Conservation (phyloP, 495 filamentous ascomycete species). For the Trichoderma reesei region DNA sequence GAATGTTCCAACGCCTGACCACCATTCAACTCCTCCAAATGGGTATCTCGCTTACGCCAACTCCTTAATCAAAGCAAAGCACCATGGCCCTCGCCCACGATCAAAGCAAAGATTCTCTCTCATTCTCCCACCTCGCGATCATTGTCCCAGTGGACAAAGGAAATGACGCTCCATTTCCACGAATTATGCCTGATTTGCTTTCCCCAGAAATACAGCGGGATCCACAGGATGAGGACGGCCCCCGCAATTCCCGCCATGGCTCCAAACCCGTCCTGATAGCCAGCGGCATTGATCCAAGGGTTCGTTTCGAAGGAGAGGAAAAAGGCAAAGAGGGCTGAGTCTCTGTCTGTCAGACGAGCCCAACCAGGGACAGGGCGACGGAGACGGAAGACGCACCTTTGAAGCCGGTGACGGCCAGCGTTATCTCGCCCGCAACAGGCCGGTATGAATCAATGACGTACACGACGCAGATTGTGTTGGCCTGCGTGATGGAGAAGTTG, state of each 20-base stretch:
- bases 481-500: conserved; percentile 43
- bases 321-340: conserved; percentile 42
- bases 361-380: too few relatives aligned
- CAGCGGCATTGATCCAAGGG: conserved; percentile 42
- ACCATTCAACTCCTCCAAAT: neutral
- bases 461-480: conserved; percentile 41
- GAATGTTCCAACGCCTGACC: too few relatives aligned
- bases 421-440: conserved; percentile 43
- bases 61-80: conserved; percentile 2
- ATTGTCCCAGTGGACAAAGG: conserved; percentile 36
- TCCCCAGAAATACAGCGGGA: conserved; percentile 41
- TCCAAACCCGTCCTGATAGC: conserved; percentile 42
- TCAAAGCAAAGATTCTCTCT: neutral
- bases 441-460: conserved; percentile 48
- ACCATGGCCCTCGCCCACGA: neutral
- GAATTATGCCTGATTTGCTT: conserved; percentile 35
- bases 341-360: neutral
- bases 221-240: conserved; percentile 27
- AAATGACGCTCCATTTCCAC: conserved; percentile 37
- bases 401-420: conserved; percentile 41
- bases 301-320: conserved; percentile 51
- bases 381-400: conserved; percentile 27
- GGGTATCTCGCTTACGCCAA: neutral
- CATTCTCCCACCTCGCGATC: conserved; percentile 44
- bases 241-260: conserved; percentile 44